Conservation (phyloP, 192 early-diverging fungal genomes). For the Allomyces arbusculus region DNA sequence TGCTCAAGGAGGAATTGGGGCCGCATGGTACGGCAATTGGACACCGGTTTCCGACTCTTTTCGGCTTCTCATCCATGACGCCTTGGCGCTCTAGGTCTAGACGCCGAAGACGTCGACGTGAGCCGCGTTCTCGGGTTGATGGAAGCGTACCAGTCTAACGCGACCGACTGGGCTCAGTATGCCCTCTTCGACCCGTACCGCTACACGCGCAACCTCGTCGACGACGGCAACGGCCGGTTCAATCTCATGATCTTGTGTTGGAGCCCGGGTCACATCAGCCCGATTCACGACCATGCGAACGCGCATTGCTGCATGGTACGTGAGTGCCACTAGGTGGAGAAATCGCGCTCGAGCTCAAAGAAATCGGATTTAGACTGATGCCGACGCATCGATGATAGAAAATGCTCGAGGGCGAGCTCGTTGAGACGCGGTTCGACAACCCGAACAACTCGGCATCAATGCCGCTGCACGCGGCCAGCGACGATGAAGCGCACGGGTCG, state of each 20-base stretch:
- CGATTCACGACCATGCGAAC: constrained; percentile 77
- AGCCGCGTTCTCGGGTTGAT: constrained; percentile 37
- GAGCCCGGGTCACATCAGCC: constrained; percentile 48
- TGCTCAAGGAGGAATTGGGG: background rate
- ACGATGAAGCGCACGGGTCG: constrained; percentile 5
- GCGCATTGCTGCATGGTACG: constrained; percentile 67
- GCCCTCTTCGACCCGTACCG: constrained; percentile 44
- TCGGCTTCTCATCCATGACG: background rate
- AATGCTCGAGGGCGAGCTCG: constrained; percentile 56
- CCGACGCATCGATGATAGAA: constrained; percentile 13
- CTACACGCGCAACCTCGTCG: constrained; percentile 77
- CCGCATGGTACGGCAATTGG: background rate
- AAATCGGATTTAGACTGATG: too few relatives aligned
- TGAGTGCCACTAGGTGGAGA: too few relatives aligned
- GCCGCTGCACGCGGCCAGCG: constrained; percentile 6
- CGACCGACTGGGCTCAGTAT: constrained; percentile 53
- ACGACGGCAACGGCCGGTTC: constrained; percentile 78
- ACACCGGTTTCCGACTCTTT: background rate
- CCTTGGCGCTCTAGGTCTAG: constrained; percentile 13
- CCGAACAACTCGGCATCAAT: constrained; percentile 19
- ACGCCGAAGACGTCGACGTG: constrained; percentile 29
- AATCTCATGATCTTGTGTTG: constrained; percentile 81
- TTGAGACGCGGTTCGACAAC: constrained; percentile 60
- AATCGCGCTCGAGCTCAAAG: too few relatives aligned
- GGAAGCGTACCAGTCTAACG: constrained; percentile 41